Percentiles rank a stretch among this genome's conserved stretches.
These are phyloP conservation scores for Phytophthora pseudosyringae DNA, from an alignment of 352 stramenopile genomes.

Conservation along the genomic window DNA sequence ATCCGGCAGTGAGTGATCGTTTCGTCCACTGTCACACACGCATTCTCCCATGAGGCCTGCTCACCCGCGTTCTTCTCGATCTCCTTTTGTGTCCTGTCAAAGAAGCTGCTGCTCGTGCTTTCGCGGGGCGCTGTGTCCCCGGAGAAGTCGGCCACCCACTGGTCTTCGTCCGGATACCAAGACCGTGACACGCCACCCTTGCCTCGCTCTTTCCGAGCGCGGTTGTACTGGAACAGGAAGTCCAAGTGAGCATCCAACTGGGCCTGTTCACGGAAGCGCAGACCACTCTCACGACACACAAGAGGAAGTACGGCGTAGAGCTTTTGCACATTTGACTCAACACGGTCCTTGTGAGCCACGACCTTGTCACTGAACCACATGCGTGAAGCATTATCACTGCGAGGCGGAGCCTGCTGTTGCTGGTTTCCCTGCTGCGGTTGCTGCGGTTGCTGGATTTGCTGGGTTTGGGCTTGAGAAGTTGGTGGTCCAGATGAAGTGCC, in stretches of 20 bases:
- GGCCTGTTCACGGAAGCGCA: constrained; percentile 81
- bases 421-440: constrained; percentile 19
- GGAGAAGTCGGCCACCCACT: constrained; percentile 82
- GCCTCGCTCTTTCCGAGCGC: constrained; percentile 78
- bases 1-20: constrained; percentile 84
- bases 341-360: constrained; percentile 81
- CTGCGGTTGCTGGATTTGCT: constrained; percentile 22
- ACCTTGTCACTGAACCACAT: constrained; percentile 90
- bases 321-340: constrained; percentile 87
- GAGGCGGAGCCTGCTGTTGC: constrained; percentile 20
- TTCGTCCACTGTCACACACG: constrained; percentile 81
- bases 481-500: constrained; percentile 13
- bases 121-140: constrained; percentile 63
- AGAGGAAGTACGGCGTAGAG: constrained; percentile 84
- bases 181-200: constrained; percentile 83
- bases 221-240: constrained; percentile 90
- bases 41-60: constrained; percentile 65
- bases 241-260: constrained; percentile 85
- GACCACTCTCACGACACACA: constrained; percentile 79
- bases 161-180: constrained; percentile 85
- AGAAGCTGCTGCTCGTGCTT: constrained; percentile 81
- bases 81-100: constrained; percentile 64
- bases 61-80: constrained; percentile 59
- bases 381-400: constrained; percentile 58
- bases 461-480: constrained; percentile 19